phyloP scores from a whole-genome alignment of 768 basidiomycete genomes.

The Cytidiella melzeri region DNA sequence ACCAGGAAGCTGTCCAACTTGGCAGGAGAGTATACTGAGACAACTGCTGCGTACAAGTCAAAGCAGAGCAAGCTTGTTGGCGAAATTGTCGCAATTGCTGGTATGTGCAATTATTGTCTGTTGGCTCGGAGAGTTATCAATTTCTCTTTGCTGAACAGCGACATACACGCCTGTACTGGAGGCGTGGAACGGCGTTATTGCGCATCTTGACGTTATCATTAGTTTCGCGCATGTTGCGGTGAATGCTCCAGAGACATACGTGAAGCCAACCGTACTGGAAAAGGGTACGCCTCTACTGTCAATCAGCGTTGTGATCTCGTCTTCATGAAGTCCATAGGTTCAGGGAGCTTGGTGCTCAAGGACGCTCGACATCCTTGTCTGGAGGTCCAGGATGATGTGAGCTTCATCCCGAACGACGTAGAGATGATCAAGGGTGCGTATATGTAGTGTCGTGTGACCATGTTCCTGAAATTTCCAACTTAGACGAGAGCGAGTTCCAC shows the following conservation, averaged over 20 bases:
- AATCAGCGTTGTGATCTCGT: background rate
- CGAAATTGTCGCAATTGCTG: slow-evolving; percentile 88
- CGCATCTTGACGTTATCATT: slow-evolving; percentile 86
- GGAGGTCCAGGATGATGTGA: slow-evolving; percentile 92
- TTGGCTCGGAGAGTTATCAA: background rate
- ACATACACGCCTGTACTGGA: slow-evolving; percentile 91
- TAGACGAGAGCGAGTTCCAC: slow-evolving; percentile 85
- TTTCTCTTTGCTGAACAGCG: slow-evolving; percentile 38
- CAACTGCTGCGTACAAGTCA: slow-evolving; percentile 61
- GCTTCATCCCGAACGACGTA: slow-evolving; percentile 93
- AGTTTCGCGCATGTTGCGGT: slow-evolving; percentile 92
- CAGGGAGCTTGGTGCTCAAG: slow-evolving; percentile 71
- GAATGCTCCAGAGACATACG: slow-evolving; percentile 80
- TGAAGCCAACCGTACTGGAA: slow-evolving; percentile 75
- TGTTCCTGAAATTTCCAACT: background rate
- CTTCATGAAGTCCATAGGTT: slow-evolving; percentile 41
- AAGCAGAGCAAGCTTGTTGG: slow-evolving; percentile 82
- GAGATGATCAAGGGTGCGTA: slow-evolving; percentile 80
- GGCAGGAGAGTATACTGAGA: slow-evolving; percentile 66
- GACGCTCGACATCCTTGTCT: slow-evolving; percentile 95
- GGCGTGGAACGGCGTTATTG: slow-evolving; percentile 73
- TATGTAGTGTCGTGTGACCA: background rate
- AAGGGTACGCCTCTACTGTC: slow-evolving; percentile 47
- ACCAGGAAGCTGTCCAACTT: slow-evolving; percentile 67
- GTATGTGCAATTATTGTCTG: slow-evolving; percentile 37